A percentile compares a stretch with the other conserved stretches of the same genome.
Conservation (phyloP, 2,329 filamentous ascomycete genomes). For the Fonsecaea multimorphosa region DNA sequence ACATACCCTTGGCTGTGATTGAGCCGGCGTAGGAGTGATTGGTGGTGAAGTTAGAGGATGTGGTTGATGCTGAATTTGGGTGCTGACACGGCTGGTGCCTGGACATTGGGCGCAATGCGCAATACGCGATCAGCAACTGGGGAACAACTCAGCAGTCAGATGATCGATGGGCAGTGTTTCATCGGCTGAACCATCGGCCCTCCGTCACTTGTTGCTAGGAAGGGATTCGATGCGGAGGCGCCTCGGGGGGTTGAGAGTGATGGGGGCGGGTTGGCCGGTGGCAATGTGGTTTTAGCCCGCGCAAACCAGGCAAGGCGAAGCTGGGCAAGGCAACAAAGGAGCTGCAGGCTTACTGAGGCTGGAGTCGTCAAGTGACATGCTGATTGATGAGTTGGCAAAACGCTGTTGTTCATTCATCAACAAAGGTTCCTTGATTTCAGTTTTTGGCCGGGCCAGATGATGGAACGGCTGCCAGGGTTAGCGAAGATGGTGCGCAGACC, state of each 20-base stretch:
- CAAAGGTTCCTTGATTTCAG: constrained; percentile 6
- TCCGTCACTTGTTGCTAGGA: constrained; percentile 9
- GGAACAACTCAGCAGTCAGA: constrained; percentile 29
- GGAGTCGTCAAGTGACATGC: constrained; percentile 32
- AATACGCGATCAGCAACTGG: constrained; percentile 24
- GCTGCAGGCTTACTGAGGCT: constrained; percentile 30
- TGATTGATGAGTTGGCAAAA: constrained; percentile 28
- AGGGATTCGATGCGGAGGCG: constrained; percentile 27
- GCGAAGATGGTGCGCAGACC: neutral
- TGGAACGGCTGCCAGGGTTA: neutral
- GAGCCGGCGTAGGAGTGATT: constrained; percentile 16
- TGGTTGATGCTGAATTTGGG: constrained; percentile 19
- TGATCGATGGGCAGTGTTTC: constrained; percentile 26
- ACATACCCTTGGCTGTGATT: constrained; percentile 30
- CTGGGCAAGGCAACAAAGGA: constrained; percentile 14
- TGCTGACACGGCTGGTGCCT: constrained; percentile 22
- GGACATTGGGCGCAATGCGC: constrained; percentile 21
- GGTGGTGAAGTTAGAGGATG: constrained; percentile 6
- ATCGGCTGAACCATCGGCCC: constrained; percentile 22
- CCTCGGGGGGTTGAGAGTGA: constrained; percentile 6
- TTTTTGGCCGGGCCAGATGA: constrained; percentile 1
- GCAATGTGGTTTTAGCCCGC: neutral
- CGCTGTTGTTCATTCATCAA: neutral
- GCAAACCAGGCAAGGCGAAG: constrained; percentile 16
- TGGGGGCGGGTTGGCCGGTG: constrained; percentile 12